Evolutionary conservation across 2,329 filamentous ascomycete species (phyloP).

Genomic region (Colletotrichum gigasporum): DNA sequence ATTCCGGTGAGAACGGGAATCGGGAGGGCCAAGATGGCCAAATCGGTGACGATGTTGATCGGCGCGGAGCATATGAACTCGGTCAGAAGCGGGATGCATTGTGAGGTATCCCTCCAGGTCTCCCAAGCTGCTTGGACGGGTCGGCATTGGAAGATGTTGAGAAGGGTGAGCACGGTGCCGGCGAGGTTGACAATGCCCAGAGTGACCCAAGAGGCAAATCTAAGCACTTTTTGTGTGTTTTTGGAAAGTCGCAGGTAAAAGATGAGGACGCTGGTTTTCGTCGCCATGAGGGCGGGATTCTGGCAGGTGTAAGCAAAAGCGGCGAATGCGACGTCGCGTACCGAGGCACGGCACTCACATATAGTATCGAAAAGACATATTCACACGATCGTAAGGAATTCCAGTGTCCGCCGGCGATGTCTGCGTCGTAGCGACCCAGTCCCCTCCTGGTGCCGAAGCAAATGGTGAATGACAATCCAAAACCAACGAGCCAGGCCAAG

Average conservation of each 20-base stretch:
- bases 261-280: conserved; percentile 90
- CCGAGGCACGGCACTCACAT: conserved; percentile 53
- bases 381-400: conserved; percentile 64
- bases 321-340: neutral
- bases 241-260: conserved; percentile 89
- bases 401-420: conserved; percentile 64
- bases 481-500: conserved; percentile 78
- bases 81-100: conserved; percentile 67
- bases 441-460: conserved; percentile 71
- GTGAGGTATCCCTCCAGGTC: conserved; percentile 41
- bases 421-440: conserved; percentile 71
- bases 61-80: conserved; percentile 81
- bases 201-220: conserved; percentile 83
- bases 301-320: conserved; percentile 44
- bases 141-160: conserved; percentile 88
- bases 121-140: conserved; percentile 78
- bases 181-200: conserved; percentile 81
- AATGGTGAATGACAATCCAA: conserved; percentile 74
- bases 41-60: conserved; percentile 90
- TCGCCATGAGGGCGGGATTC: conserved; percentile 90
- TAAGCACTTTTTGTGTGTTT: conserved; percentile 79
- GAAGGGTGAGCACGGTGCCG: conserved; percentile 80
- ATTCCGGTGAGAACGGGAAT: conserved; percentile 90
- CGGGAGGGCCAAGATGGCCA: conserved; percentile 86
- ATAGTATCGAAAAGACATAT: conserved; percentile 73